Conservation (phyloP, 768 basidiomycete genomes). For the Mycena belliarum region DNA sequence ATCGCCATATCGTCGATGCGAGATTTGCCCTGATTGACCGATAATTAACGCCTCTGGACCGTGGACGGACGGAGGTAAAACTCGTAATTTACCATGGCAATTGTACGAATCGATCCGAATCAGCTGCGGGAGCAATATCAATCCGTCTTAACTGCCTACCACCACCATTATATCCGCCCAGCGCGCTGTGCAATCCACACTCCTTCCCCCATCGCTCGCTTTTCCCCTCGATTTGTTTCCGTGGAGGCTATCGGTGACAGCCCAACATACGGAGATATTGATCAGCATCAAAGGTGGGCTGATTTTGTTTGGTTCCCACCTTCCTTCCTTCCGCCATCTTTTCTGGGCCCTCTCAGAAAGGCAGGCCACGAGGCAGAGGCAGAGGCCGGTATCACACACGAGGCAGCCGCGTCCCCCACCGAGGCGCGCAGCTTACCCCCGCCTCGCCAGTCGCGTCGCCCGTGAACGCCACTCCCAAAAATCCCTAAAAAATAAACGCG, state of each 20-base stretch:
- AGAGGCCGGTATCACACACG: conserved; percentile 44
- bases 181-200: conserved; percentile 2
- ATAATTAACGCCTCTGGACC: too few species aligned
- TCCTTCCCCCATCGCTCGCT: background rate
- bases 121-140: background rate
- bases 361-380: conserved; percentile 51
- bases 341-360: conserved; percentile 35
- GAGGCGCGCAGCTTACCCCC: conserved; percentile 17
- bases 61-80: conserved; percentile 5
- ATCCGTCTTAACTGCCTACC: conserved; percentile 1
- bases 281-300: conserved; percentile 4
- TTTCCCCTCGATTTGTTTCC: background rate
- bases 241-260: background rate
- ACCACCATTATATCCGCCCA: conserved; percentile 8
- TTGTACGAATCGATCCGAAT: background rate
- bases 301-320: conserved; percentile 2
- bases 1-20: too few species aligned
- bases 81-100: conserved; percentile 7
- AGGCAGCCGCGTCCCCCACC: conserved; percentile 40
- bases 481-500: conserved; percentile 24
- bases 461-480: conserved; percentile 20
- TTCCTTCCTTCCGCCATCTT: conserved; percentile 21
- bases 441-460: conserved; percentile 27
- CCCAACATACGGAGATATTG: background rate
- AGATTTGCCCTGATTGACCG: too few species aligned